Percentiles rank a stretch among this genome's conserved stretches.
These are phyloP conservation scores for Pleurozium schreberi DNA, from an alignment of 225 moss, liverwort and hornwort species.

Conservation along the genomic window DNA sequence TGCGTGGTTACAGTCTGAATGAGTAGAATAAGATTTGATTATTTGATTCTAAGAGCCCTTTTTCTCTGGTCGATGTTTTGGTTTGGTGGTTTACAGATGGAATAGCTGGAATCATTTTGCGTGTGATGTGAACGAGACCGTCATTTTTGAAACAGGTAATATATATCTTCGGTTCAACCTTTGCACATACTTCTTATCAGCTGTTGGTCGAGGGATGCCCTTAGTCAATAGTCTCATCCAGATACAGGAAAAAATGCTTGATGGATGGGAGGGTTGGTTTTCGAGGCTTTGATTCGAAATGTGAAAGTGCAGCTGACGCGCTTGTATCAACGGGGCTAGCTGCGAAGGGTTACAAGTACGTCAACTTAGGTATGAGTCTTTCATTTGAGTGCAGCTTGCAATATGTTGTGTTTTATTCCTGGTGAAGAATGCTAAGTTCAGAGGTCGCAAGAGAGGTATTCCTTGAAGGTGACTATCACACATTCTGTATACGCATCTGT, in stretches of 20 bases:
- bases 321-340: conserved; percentile 78
- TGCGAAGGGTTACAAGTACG: conserved; percentile 64
- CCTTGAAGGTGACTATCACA: neutral
- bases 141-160: conserved; percentile 67
- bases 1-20: neutral
- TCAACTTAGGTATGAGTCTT: conserved; percentile 55
- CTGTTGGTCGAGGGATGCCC: neutral
- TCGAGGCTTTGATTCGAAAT: neutral
- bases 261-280: neutral
- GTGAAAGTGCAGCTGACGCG: conserved; percentile 60
- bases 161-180: neutral
- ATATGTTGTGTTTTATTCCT: neutral
- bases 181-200: neutral
- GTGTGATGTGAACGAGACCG: conserved; percentile 61
- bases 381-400: neutral
- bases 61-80: neutral
- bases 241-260: neutral
- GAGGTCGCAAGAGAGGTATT: neutral
- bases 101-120: conserved; percentile 98
- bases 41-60: neutral
- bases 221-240: neutral
- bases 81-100: conserved; percentile 43
- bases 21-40: neutral
- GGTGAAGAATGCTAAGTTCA: neutral
- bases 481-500: neutral